Base-by-base conservation (phyloP, 2,329 filamentous ascomycete genomes). In the Pseudogymnoascus sp. region DNA sequence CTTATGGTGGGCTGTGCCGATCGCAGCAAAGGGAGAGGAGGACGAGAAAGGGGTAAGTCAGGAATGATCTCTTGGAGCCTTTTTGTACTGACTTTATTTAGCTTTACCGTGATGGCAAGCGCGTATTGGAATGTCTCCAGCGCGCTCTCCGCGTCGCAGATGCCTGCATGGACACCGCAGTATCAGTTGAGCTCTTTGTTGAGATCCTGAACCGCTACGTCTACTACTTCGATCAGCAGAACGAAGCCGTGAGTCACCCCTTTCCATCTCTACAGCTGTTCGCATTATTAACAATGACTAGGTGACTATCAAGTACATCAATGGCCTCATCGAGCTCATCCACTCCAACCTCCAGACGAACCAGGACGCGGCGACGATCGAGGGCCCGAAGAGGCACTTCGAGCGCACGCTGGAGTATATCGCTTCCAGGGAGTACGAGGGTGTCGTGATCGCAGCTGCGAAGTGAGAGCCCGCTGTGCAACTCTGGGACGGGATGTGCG, bases 171-270 rank as follows among this genome's bases (percentile, higher is more conserved):
- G 95, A 99, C 75, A 94, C 92, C 6, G 91, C 91, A 6, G 91
- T 97, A 3, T 97, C 91, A 2, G 94, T 99, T 53, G 95, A 99
- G 76, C 82, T 99, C 57, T 99, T 99, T 75, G 93, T 99, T 62
- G 94, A 99, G 77, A 99, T 99, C 65, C 78, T 99, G 61, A 97
- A 99, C 74, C 86, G 94, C 74, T 99, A 99, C 73, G 92, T 97
- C 60, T 99, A 99, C 75, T 99, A 97, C 78, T 99, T 97, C 77
- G 94, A 99, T 75, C 93, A 99, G 74, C 91, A 96, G 72, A 99
- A 99, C 75, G 94, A 99, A 76, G 92, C 92, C 66, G 94, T 84
- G 74, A 75, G 81, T 74, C 20, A n/a, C 11, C 36, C 25, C 18
- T 39, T 28, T 53, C 15, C 39, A 6, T 8, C n/a, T 63, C 11